These are phyloP conservation scores for Alternaria infectoria DNA, from an alignment of 2,329 filamentous ascomycete genomes.

Conservation along the genomic window DNA sequence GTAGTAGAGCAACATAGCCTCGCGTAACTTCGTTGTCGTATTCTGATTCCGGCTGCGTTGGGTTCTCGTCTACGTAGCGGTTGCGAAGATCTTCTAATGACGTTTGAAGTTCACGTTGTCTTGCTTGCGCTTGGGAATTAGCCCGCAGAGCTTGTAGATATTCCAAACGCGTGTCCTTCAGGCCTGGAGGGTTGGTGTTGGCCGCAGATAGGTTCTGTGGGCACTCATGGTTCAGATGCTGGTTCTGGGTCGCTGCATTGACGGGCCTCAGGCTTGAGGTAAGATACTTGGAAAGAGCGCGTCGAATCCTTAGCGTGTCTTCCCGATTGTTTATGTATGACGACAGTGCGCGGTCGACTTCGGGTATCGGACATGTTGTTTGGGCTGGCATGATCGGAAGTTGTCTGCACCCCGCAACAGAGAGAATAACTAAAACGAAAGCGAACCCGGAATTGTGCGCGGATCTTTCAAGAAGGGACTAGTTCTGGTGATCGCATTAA, in stretches of 20 bases:
- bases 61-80: conserved; percentile 29
- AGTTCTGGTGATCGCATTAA: not conserved
- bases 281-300: conserved; percentile 41
- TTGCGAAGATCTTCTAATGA: conserved; percentile 41
- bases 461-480: not conserved
- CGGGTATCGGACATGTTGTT: conserved; percentile 45
- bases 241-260: conserved; percentile 32
- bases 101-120: conserved; percentile 41
- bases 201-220: conserved; percentile 31
- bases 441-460: not conserved
- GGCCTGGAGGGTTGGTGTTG: conserved; percentile 42
- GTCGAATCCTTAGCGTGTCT: conserved; percentile 46
- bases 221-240: conserved; percentile 42
- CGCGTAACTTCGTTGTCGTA: conserved; percentile 36
- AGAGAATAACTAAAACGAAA: not conserved
- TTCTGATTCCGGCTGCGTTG: conserved; percentile 38
- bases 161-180: conserved; percentile 51
- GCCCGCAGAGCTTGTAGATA: conserved; percentile 56
- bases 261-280: conserved; percentile 37
- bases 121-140: conserved; percentile 49
- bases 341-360: conserved; percentile 44
- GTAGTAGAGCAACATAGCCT: conserved; percentile 54
- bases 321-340: conserved; percentile 47
- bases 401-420: not conserved
- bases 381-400: conserved; percentile 26